Base-by-base conservation (phyloP, 495 filamentous ascomycete species). In the Penicillium alfredii region DNA sequence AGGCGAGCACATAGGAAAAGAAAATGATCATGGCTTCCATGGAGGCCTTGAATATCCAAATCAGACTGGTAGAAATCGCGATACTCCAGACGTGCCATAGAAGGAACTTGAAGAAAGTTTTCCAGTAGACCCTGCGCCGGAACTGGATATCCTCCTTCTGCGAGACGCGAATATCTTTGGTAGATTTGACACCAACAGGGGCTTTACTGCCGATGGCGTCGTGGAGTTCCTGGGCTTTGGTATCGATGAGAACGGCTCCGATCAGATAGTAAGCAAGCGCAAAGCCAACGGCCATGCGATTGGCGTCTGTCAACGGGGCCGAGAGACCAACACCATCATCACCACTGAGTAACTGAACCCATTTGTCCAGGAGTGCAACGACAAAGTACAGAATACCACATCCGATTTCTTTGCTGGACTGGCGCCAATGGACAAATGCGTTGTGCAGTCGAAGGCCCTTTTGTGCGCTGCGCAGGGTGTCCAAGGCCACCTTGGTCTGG, bases 381-480 rank as follows among this genome's bases (percentile, higher is more conserved):
- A 80, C 42, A 37, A 80, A 80, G 57, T 76, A 79, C 5, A 78
- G 51, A 25, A 78, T 45, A 25, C 73, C 71, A 35, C 71, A 78
- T 15, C 74, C 73, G 10, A 80, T 64, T 38, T 80, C 76, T 27
- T 66, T 57, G 29, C 71, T 73, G 0, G 72, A 69, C 18, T 74
- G 65, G 6, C 76, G 73, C 74, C 74, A 80, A 41, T 77, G 74
- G 22, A 79, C 65, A 49, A 80, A 80, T 3, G 74, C 67, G 47
- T 72, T 79, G 56, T 80, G 76, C n/a, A 78, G 53, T 15, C 66
- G 59, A 4, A 80, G 64, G 7, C 76, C 76, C 48, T 76, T 77
- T 42, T 79, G 74, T 11, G 68, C 64, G 35, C 66, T 67, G 20
- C 61, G 62, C 32, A 79, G 55, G 18, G 59, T 71, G 45, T 79